Percentiles rank a stretch among this genome's conserved stretches.
phyloP scores from a whole-genome alignment of 345 rosid genomes.

The Citrus hindsii region DNA sequence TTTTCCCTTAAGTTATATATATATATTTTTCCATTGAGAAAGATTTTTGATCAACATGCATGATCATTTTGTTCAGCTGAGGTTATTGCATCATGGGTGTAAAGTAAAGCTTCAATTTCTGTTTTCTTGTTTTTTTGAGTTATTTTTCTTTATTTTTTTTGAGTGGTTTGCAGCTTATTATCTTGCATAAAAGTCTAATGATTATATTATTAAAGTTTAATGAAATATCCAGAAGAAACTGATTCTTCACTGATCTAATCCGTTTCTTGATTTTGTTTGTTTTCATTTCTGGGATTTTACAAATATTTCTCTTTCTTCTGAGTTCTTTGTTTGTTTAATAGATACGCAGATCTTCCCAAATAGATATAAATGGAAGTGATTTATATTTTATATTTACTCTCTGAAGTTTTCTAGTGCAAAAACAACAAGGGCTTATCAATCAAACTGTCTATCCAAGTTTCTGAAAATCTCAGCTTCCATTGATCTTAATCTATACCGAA shows the following conservation, averaged over 20 bases:
- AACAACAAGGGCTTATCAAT: not conserved
- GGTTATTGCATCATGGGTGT: not conserved
- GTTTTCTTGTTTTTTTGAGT: not conserved
- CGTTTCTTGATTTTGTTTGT: not conserved
- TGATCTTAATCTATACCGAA: not conserved
- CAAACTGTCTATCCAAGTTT: not conserved
- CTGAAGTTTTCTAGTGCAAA: not conserved
- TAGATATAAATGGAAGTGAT: not conserved
- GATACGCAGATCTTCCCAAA: slow-evolving; percentile 16
- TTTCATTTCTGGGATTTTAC: slow-evolving; percentile 4
- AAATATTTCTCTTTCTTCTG: slow-evolving; percentile 7
- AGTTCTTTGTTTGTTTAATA: not conserved
- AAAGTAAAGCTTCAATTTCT: not conserved
- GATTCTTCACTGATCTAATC: not conserved
- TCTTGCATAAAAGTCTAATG: not conserved
- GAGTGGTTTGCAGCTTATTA: too few relatives aligned
- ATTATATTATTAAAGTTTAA: not conserved
- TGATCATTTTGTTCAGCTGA: not conserved
- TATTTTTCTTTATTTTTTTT: not conserved
- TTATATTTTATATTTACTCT: not conserved
- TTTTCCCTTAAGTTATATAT: too few relatives aligned
- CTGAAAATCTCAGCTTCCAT: slow-evolving; percentile 3
- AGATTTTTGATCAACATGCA: not conserved
- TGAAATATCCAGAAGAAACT: too few relatives aligned
- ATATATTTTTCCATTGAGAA: not conserved